Percentiles rank a stretch among this genome's conserved stretches.
These are phyloP conservation scores for Penicillium sp. DNA, from an alignment of 2,329 filamentous ascomycete species.

Conservation along the genomic window DNA sequence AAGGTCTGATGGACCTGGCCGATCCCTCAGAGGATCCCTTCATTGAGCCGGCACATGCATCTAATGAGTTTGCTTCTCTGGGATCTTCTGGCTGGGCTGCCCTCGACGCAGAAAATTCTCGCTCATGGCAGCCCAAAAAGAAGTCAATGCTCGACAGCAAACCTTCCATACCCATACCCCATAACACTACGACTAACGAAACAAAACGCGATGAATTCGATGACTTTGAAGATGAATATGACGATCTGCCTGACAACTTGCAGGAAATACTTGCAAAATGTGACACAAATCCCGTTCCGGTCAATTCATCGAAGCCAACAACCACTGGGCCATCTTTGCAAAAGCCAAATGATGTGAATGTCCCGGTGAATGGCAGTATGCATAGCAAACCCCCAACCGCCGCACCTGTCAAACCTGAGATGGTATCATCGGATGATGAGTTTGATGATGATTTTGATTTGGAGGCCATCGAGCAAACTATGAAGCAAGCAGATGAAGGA, in stretches of 20 bases:
- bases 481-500: conserved; percentile 61
- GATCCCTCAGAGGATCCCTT: conserved; percentile 37
- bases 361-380: neutral
- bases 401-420: conserved; percentile 25
- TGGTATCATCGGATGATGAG: conserved; percentile 63
- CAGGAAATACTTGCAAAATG: conserved; percentile 59
- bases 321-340: conserved; percentile 18
- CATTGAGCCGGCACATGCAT: conserved; percentile 14
- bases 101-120: conserved; percentile 14
- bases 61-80: conserved; percentile 17
- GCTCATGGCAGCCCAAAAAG: conserved; percentile 3
- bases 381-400: conserved; percentile 4
- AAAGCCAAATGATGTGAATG: conserved; percentile 5
- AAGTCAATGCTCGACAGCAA: conserved; percentile 3
- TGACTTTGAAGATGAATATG: conserved; percentile 69
- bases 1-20: conserved; percentile 45
- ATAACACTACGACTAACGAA: conserved; percentile 17
- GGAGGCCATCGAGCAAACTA: conserved; percentile 61
- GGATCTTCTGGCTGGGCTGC: conserved; percentile 21
- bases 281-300: conserved; percentile 42
- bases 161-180: conserved; percentile 6
- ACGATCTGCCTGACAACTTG: conserved; percentile 59
- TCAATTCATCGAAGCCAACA: conserved; percentile 14
- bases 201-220: conserved; percentile 44
- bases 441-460: conserved; percentile 69